Evolutionary conservation across 495 filamentous ascomycete genomes (phyloP), one percentile per base, ranked within the genome.

Genomic region (Penicillium angulare): DNA sequence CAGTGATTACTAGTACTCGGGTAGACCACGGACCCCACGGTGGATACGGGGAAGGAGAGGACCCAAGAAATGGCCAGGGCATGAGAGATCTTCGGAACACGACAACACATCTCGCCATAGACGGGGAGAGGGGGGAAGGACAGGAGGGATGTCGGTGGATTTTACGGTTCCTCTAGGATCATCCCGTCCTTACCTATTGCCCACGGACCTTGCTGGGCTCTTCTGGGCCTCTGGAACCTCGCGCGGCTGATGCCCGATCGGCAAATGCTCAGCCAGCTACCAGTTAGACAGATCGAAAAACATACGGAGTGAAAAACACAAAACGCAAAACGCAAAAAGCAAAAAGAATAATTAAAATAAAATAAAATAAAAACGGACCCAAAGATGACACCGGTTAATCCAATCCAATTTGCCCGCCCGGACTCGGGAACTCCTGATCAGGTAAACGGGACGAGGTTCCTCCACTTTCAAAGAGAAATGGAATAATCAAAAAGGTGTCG

Each of bases 201-300:
- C 29, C 43, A 52, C 32, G 34, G 17, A 52, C 46, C 52, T n/a
- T n/a, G n/a, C n/a, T n/a, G n/a, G n/a, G n/a, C n/a, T n/a, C n/a
- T n/a, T n/a, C 40, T 45, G 31, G 39, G 31, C 32, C 31, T 42
- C 21, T 6, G 47, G 24, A 35, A n/a, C n/a, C n/a, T n/a, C n/a
- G n/a, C n/a, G n/a, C n/a, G n/a, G n/a, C 43, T 53, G 47, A 50
- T 53, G 53, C 42, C 57, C 54, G 61, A 59, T 61, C 58, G 57
- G 57, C 61, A 60, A 39, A 26, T 52, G 57, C n/a, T n/a, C n/a
- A n/a, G n/a, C n/a, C n/a, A n/a, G n/a, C n/a, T n/a, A n/a, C n/a
- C n/a, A n/a, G n/a, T n/a, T n/a, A n/a, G 42, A 34, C 42, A 32
- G 40, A 44, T 44, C 21, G 13, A 0, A 7, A 31, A 9, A 31